Percentiles rank a stretch among this genome's conserved stretches.
Evolutionary conservation across 768 basidiomycete species (phyloP).

Genomic region (Chiua virens): DNA sequence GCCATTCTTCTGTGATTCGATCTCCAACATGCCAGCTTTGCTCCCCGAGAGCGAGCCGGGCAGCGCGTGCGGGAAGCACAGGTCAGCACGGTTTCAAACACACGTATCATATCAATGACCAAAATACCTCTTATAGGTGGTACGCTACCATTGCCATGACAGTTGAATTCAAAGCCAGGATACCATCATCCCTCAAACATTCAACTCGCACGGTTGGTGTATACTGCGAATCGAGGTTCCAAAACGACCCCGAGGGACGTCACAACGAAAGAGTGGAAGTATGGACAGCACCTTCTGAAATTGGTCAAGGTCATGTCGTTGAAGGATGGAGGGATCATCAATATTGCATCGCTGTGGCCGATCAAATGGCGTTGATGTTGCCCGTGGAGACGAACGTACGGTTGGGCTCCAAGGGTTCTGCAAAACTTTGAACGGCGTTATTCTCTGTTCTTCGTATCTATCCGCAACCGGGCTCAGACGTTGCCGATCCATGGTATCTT

Average conservation of each 20-base stretch:
- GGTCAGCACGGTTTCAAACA: slow-evolving; percentile 10
- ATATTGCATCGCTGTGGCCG: slow-evolving; percentile 60
- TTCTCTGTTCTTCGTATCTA: not conserved
- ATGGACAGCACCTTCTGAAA: slow-evolving; percentile 62
- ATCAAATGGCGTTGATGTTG: slow-evolving; percentile 58
- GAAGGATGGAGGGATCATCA: slow-evolving; percentile 62
- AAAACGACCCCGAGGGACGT: slow-evolving; percentile 52
- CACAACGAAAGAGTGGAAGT: slow-evolving; percentile 62
- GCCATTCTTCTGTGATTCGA: slow-evolving; percentile 58
- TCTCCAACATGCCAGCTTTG: slow-evolving; percentile 44
- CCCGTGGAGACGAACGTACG: slow-evolving; percentile 29
- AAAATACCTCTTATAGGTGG: slow-evolving; percentile 43
- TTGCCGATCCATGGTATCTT: not conserved
- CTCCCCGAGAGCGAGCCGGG: slow-evolving; percentile 47
- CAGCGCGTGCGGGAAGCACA: slow-evolving; percentile 14
- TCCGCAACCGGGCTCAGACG: not conserved
- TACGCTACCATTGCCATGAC: slow-evolving; percentile 61
- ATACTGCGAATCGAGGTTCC: slow-evolving; percentile 52
- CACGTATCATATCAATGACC: not conserved
- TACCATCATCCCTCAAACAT: slow-evolving; percentile 45
- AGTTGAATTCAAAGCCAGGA: slow-evolving; percentile 62
- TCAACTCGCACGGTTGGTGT: slow-evolving; percentile 56
- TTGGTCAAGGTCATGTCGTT: slow-evolving; percentile 43
- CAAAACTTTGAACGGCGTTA: slow-evolving; percentile 22
- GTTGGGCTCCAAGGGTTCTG: slow-evolving; percentile 12